Evolutionary conservation across 2,329 filamentous ascomycete genomes (phyloP).

Genomic region (Sordariomycetes sp.): DNA sequence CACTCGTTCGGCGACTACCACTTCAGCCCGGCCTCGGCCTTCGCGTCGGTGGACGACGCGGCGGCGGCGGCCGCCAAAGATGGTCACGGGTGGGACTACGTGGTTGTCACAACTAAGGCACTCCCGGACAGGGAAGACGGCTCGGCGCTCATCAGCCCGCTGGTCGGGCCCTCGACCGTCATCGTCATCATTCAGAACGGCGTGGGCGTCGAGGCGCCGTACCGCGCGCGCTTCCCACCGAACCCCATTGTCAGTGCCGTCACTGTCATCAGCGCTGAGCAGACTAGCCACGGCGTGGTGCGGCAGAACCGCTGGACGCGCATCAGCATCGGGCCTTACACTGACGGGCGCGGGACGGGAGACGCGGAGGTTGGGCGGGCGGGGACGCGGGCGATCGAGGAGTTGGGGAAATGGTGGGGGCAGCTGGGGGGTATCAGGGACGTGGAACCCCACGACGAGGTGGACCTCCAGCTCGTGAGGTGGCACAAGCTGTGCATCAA

Average conservation of each 20-base stretch:
- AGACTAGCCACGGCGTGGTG: conserved; percentile 47
- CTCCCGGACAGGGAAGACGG: conserved; percentile 52
- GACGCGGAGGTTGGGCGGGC: conserved; percentile 23
- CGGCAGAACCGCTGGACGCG: conserved; percentile 63
- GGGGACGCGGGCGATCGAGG: conserved; percentile 5
- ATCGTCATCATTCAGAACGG: conserved; percentile 61
- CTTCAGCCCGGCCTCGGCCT: conserved; percentile 49
- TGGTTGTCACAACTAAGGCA: conserved; percentile 59
- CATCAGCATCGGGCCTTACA: conserved; percentile 56
- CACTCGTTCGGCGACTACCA: conserved; percentile 54
- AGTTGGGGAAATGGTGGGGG: conserved; percentile 39
- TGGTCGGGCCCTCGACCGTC: conserved; percentile 38
- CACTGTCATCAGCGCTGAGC: conserved; percentile 56
- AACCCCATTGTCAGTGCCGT: conserved; percentile 54
- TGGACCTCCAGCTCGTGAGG: conserved; percentile 54
- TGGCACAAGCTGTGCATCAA: conserved; percentile 74
- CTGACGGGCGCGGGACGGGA: conserved; percentile 30
- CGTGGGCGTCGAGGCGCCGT: conserved; percentile 56
- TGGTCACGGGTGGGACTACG: conserved; percentile 34
- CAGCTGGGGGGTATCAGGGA: conserved; percentile 48
- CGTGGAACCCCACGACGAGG: conserved; percentile 48
- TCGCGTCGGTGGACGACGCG: conserved; percentile 45
- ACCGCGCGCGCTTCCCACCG: conserved; percentile 44
- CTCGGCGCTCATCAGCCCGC: conserved; percentile 43
- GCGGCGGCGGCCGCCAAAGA: conserved; percentile 13